A percentile compares a stretch with the other conserved stretches of the same genome.
These are phyloP conservation scores for Hanseniaspora taiwanica DNA, from an alignment of 805 yeast species.

Conservation along the genomic window DNA sequence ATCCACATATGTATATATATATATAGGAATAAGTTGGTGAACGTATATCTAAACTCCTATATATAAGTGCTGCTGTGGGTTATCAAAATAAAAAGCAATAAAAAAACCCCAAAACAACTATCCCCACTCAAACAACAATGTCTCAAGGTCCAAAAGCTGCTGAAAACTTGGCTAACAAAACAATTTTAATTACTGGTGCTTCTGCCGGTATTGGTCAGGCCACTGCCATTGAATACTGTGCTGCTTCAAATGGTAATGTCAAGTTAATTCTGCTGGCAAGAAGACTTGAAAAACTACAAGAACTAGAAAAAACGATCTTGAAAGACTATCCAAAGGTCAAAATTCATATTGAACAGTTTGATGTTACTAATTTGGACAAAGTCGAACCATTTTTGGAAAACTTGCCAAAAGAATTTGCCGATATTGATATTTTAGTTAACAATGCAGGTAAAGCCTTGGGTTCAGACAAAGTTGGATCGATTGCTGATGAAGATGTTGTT, in stretches of 20 bases:
- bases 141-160: slow-evolving; percentile 66
- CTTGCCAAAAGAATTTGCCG: slow-evolving; percentile 47
- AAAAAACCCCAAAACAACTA: neutral
- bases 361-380: slow-evolving; percentile 40
- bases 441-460: slow-evolving; percentile 80
- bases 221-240: slow-evolving; percentile 78
- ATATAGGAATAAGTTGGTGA: no score
- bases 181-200: slow-evolving; percentile 86
- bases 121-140: slow-evolving; percentile 23
- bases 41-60: no score
- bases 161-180: slow-evolving; percentile 66
- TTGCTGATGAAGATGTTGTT: slow-evolving; percentile 48
- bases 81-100: neutral
- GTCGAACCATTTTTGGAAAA: slow-evolving; percentile 36
- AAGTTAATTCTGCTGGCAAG: slow-evolving; percentile 70
- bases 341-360: slow-evolving; percentile 37
- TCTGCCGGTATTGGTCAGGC: slow-evolving; percentile 92
- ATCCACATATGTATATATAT: no score
- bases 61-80: no score
- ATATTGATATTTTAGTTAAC: slow-evolving; percentile 54
- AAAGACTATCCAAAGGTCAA: slow-evolving; percentile 33
- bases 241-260: slow-evolving; percentile 54
- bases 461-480: slow-evolving; percentile 57
- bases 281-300: slow-evolving; percentile 47
- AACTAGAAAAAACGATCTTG: slow-evolving; percentile 34